phyloP scores from a whole-genome alignment of 306 rosid species.

The Begonia peltatifolia region DNA sequence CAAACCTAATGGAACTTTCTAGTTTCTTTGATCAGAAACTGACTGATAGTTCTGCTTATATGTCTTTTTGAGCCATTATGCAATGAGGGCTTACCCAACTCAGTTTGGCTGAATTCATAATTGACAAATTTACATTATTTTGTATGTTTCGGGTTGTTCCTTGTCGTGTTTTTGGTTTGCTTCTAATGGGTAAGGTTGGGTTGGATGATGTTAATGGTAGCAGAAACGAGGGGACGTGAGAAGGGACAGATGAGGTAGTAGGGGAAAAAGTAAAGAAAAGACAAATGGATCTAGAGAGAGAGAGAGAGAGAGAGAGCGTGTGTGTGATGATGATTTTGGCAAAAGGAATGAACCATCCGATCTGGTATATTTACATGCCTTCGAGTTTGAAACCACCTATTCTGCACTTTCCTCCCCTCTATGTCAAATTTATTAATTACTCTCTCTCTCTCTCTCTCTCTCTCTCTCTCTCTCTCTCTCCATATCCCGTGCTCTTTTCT shows the following conservation, averaged over 20 bases:
- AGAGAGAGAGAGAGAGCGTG: conserved; percentile 13
- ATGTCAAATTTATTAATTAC: conserved; percentile 6
- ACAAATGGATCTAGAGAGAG: conserved; percentile 30
- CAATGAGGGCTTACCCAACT: too few species aligned
- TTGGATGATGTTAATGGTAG: conserved; percentile 13
- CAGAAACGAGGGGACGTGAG: conserved; percentile 28
- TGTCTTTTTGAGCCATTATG: too few species aligned
- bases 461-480: conserved; percentile 9
- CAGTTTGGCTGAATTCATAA: too few species aligned
- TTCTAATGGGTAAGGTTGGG: too few species aligned
- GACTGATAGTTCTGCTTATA: too few species aligned
- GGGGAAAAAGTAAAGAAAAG: not conserved
- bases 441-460: conserved; percentile 3
- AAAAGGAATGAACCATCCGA: conserved; percentile 30
- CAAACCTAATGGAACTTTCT: too few species aligned
- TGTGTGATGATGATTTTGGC: conserved; percentile 20
- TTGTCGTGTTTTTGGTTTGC: too few species aligned
- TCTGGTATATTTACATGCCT: conserved; percentile 21
- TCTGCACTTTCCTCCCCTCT: conserved; percentile 7
- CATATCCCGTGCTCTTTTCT: not conserved
- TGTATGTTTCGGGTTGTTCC: too few species aligned
- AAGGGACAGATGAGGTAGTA: conserved; percentile 13
- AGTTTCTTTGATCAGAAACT: too few species aligned
- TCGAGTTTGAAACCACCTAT: conserved; percentile 5
- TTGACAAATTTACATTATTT: too few species aligned